Evolutionary conservation across 768 basidiomycete genomes (phyloP).

Genomic region (Cystoderma amianthinum): DNA sequence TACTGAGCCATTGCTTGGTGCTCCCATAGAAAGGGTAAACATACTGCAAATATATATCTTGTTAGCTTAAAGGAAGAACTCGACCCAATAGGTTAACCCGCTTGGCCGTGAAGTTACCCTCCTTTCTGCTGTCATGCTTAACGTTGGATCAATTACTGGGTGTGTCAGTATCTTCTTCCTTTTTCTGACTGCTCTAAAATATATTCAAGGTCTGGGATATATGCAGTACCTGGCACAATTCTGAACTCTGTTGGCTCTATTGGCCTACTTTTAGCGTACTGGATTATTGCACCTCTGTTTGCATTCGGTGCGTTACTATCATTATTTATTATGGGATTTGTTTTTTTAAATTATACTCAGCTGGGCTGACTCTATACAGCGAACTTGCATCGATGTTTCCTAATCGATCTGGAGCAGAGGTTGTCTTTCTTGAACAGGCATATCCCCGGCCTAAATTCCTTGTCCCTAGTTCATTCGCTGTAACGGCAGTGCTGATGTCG

Average conservation of each 20-base stretch:
- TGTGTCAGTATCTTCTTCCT: too few species aligned
- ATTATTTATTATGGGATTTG: neutral
- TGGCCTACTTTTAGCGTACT: slow-evolving; percentile 21
- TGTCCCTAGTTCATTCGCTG: slow-evolving; percentile 35
- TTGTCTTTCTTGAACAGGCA: slow-evolving; percentile 40
- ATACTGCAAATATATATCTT: too few species aligned
- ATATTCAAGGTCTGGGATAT: slow-evolving; percentile 30
- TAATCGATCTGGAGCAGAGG: slow-evolving; percentile 39
- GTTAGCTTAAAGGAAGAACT: neutral
- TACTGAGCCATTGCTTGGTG: slow-evolving; percentile 4
- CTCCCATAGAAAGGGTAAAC: slow-evolving; percentile 20
- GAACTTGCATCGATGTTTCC: slow-evolving; percentile 45
- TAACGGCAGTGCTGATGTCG: slow-evolving; percentile 26
- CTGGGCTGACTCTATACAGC: slow-evolving; percentile 28
- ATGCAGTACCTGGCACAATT: slow-evolving; percentile 25
- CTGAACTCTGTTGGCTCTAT: slow-evolving; percentile 29
- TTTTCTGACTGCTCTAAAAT: too few species aligned
- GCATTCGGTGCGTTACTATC: slow-evolving; percentile 18
- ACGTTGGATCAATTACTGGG: slow-evolving; percentile 27
- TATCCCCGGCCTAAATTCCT: slow-evolving; percentile 36
- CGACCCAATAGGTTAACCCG: slow-evolving; percentile 14
- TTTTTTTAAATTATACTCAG: slow-evolving; percentile 11
- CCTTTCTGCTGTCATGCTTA: slow-evolving; percentile 26
- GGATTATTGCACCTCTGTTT: slow-evolving; percentile 24
- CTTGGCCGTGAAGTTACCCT: slow-evolving; percentile 26